phyloP scores from a whole-genome alignment of 2,329 filamentous ascomycete species.

The Paracamarosporium sp. region DNA sequence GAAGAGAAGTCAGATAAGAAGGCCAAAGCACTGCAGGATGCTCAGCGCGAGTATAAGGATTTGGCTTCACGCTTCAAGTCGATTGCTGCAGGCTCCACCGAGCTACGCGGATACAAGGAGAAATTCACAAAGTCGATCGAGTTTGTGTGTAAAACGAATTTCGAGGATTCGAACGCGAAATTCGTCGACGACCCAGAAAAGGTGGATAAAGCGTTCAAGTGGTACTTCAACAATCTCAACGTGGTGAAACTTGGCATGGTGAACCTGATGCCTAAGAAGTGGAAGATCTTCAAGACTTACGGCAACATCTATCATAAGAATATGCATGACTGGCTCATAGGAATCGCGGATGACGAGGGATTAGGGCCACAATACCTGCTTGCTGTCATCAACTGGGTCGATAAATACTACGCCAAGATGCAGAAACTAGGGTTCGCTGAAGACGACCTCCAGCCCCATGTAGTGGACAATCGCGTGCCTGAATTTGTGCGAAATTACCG shows the following conservation, averaged over 20 bases:
- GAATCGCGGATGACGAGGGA: constrained; percentile 81
- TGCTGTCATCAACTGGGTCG: constrained; percentile 91
- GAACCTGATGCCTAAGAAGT: constrained; percentile 90
- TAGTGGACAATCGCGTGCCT: constrained; percentile 87
- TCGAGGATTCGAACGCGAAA: constrained; percentile 72
- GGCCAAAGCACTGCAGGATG: constrained; percentile 89
- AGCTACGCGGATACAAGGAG: constrained; percentile 93
- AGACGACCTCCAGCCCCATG: constrained; percentile 80
- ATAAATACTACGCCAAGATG: constrained; percentile 98
- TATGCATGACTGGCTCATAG: constrained; percentile 93
- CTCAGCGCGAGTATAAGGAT: constrained; percentile 93
- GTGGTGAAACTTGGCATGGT: constrained; percentile 94
- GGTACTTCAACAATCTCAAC: constrained; percentile 98
- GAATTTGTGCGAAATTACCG: constrained; percentile 95
- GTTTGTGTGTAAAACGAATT: constrained; percentile 74
- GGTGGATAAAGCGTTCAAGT: constrained; percentile 87
- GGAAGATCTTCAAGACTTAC: constrained; percentile 93
- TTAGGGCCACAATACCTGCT: constrained; percentile 87
- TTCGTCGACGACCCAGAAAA: constrained; percentile 84
- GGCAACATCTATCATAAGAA: constrained; percentile 87
- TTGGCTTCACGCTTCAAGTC: constrained; percentile 92
- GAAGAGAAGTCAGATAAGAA: constrained; percentile 97
- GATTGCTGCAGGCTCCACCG: constrained; percentile 91
- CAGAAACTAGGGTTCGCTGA: constrained; percentile 80
- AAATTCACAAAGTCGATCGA: constrained; percentile 87